Evolutionary conservation across 768 basidiomycete genomes (phyloP).

Genomic region (Psilocybe cubensis): DNA sequence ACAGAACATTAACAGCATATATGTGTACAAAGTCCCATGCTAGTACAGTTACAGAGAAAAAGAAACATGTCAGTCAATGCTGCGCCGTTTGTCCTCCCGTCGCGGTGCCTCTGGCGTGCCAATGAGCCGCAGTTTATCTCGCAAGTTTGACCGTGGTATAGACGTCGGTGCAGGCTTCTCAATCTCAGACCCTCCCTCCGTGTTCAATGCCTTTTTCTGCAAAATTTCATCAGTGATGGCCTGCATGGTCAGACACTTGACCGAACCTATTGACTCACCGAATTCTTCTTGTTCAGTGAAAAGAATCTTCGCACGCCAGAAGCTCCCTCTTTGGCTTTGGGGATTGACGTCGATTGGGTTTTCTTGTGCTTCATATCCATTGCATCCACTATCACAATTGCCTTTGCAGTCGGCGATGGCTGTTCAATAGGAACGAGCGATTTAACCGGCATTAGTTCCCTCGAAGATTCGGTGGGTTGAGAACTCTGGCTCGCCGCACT

Average conservation of each 20-base stretch:
- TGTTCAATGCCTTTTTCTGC: constrained; percentile 18
- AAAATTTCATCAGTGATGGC: neutral
- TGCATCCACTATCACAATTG: constrained; percentile 64
- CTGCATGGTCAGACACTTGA: neutral
- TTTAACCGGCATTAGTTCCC: constrained; percentile 21
- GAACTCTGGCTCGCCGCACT: neutral
- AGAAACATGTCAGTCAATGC: constrained; percentile 29
- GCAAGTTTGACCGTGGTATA: constrained; percentile 32
- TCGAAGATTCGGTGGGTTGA: neutral
- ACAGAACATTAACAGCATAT: neutral
- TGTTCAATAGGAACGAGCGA: constrained; percentile 12
- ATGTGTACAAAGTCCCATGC: neutral
- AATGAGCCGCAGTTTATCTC: constrained; percentile 35
- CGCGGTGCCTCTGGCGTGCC: constrained; percentile 42
- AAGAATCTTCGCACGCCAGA: constrained; percentile 40
- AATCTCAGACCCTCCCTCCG: constrained; percentile 12
- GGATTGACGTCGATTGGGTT: constrained; percentile 21
- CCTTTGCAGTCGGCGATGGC: constrained; percentile 55
- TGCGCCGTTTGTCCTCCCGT: constrained; percentile 39
- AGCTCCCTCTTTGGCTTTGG: constrained; percentile 20
- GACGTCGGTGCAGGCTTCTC: constrained; percentile 17
- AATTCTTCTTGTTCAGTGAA: constrained; percentile 39
- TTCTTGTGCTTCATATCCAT: constrained; percentile 51
- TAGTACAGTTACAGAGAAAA: constrained; percentile 5
- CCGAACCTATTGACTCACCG: constrained; percentile 32